phyloP scores from a whole-genome alignment of 2,329 filamentous ascomycete genomes.

The Colletotrichum abscissum region DNA sequence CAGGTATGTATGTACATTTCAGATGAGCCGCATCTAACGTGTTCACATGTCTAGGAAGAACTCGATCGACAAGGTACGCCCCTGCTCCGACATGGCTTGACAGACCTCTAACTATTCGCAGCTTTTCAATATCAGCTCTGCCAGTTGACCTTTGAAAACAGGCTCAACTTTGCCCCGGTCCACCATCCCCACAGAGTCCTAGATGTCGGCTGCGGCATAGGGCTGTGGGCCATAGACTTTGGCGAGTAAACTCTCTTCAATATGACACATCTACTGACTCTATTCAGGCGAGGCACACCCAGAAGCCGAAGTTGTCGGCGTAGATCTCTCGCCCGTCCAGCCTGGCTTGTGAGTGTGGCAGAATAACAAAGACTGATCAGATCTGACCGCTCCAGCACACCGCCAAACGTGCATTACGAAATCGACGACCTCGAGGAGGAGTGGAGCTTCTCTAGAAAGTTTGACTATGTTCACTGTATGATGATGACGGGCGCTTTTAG shows the following conservation, averaged over 20 bases:
- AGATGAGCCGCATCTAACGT: neutral
- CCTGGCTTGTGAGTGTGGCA: constrained; percentile 38
- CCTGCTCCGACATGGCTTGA: neutral
- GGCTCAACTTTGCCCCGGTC: constrained; percentile 57
- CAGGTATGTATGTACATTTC: constrained; percentile 40
- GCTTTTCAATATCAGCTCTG: constrained; percentile 51
- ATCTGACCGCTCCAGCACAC: constrained; percentile 39
- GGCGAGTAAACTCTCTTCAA: constrained; percentile 42
- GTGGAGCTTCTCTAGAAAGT: constrained; percentile 51
- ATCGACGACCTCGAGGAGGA: constrained; percentile 69
- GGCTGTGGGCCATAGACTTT: constrained; percentile 64
- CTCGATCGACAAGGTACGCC: constrained; percentile 46
- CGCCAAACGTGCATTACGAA: constrained; percentile 59
- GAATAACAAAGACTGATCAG: no score
- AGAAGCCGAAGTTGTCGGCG: constrained; percentile 52
- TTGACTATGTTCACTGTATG: constrained; percentile 49
- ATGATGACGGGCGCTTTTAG: constrained; percentile 45
- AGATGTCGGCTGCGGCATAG: constrained; percentile 64
- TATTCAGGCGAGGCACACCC: constrained; percentile 52
- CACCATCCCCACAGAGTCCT: constrained; percentile 53
- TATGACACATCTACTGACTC: neutral
- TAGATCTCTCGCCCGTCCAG: constrained; percentile 61
- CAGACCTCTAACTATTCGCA: constrained; percentile 8
- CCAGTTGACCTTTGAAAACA: constrained; percentile 54
- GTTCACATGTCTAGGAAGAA: constrained; percentile 43